A percentile compares a stretch with the other conserved stretches of the same genome.
These are phyloP conservation scores for Botrytis sinoallii DNA, from an alignment of 2,329 filamentous ascomycete species.

Conservation along the genomic window DNA sequence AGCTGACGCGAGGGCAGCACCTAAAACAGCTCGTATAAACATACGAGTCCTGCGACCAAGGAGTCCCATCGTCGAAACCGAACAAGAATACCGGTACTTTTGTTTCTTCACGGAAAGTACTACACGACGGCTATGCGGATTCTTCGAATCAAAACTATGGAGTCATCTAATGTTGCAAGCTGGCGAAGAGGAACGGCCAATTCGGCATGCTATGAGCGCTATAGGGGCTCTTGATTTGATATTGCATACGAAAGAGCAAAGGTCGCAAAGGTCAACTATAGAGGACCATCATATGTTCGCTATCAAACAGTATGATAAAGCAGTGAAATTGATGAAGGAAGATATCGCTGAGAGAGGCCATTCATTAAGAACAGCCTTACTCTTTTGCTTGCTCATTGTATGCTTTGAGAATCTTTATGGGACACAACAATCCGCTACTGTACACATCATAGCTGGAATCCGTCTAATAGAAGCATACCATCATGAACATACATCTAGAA, in stretches of 20 bases:
- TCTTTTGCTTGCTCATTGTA: conserved; percentile 5
- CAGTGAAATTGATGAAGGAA: not conserved
- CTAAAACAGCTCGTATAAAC: not conserved
- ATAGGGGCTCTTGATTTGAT: conserved; percentile 10
- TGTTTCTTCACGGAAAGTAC: not conserved
- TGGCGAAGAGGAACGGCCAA: not conserved
- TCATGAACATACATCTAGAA: not conserved
- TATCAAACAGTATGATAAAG: not conserved
- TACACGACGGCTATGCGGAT: not conserved
- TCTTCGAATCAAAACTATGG: conserved; percentile 1
- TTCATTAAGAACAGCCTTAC: not conserved
- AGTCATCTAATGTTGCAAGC: not conserved
- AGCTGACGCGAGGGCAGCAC: not conserved
- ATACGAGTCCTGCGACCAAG: not conserved
- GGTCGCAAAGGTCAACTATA: not conserved
- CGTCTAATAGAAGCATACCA: not conserved
- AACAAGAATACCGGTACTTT: conserved; percentile 7
- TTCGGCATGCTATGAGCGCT: conserved; percentile 3
- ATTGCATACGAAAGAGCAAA: not conserved
- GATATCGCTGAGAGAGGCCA: not conserved
- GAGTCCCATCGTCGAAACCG: not conserved
- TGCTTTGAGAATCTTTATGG: conserved; percentile 6
- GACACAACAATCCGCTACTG: not conserved
- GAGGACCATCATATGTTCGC: not conserved
- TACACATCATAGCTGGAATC: not conserved